Base-by-base conservation (phyloP, 345 rosid genomes). In the Heritiera fomes region DNA sequence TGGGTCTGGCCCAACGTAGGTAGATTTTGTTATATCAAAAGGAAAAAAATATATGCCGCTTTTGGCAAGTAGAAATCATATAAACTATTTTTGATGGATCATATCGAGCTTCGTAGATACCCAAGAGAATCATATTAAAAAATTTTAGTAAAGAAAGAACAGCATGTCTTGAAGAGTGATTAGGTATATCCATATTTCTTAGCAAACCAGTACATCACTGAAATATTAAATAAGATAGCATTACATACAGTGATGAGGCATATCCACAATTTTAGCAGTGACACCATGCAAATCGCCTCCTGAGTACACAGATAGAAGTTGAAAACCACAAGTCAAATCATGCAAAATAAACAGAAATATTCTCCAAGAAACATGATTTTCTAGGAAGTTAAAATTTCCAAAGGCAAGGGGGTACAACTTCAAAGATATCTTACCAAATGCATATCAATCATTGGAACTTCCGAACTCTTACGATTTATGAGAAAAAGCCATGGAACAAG, bases 391-490 rank as follows among this genome's bases (percentile, higher is more conserved):
- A 43, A 34, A 53, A 23, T 18, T 23, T 70, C 73, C 60, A 53
- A 65, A 63, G 30, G 68, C 28, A 55, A 40, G 17, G 18, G 23
- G 30, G 52, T 32, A 56, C 58, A 28, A 11, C 53, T n/a, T 11
- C 34, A 69, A 56, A 69, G 43, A 67, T 56, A 58, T 69, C 94
- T 86, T 89, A 96, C 99, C 93, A 96, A 81, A 86, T 90, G 87
- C 82, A 91, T 85, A 76, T 96, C 98, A 65, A 96, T 90, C 98
- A 97, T 90, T 0, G 99, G 98, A 82, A 97, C 98, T 87, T 91
- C 94, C 46, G 93, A 72, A 82, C 94, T 89, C 80, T 85, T 93
- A 53, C 99, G 94, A 77, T 97, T 94, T 32, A 97, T 86, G 78
- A 97, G 82, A 83, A 91, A 88, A 80, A 97, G 98, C 99, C 99